Evolutionary conservation across 441 rosid genomes (phyloP).

Genomic region (Jatropha podagrica): DNA sequence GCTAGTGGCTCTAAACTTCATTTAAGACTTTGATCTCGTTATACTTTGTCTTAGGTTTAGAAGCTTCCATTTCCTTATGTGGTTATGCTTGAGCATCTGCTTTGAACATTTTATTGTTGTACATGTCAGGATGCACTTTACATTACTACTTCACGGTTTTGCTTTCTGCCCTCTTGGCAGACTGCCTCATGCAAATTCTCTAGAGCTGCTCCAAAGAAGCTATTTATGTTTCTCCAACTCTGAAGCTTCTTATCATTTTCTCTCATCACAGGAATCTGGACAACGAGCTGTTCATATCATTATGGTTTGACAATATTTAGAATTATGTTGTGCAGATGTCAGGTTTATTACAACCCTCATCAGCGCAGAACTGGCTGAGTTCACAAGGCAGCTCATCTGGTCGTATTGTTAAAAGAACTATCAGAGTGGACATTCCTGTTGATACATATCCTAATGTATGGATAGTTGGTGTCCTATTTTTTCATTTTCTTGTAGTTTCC

Average conservation of each 20-base stretch:
- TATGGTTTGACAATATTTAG: slow-evolving; percentile 25
- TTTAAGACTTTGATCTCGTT: neutral
- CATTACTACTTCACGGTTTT: slow-evolving; percentile 2
- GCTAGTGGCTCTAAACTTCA: slow-evolving; percentile 17
- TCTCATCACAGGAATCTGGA: neutral
- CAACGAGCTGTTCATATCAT: neutral
- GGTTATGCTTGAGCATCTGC: slow-evolving; percentile 10
- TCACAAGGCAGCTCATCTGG: slow-evolving; percentile 84
- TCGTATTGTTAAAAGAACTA: slow-evolving; percentile 81
- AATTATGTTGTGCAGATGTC: slow-evolving; percentile 59
- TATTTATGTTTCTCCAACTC: neutral
- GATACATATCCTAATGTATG: slow-evolving; percentile 84
- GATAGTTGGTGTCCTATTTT: slow-evolving; percentile 12
- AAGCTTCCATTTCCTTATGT: slow-evolving; percentile 12
- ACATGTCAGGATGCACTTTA: slow-evolving; percentile 17
- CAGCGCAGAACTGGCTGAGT: slow-evolving; percentile 76
- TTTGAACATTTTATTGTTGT: slow-evolving; percentile 16
- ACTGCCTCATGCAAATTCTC: neutral
- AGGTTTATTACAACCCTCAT: slow-evolving; percentile 59
- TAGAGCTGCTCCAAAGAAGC: slow-evolving; percentile 13
- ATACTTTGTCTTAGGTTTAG: slow-evolving; percentile 17
- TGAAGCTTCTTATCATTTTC: slow-evolving; percentile 10
- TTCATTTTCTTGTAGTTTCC: neutral
- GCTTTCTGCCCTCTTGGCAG: slow-evolving; percentile 1
- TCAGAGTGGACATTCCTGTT: slow-evolving; percentile 94